Percentiles rank a stretch among this genome's conserved stretches.
Conservation (phyloP, 148 eudicot genomes). For the Rheum nobile region DNA sequence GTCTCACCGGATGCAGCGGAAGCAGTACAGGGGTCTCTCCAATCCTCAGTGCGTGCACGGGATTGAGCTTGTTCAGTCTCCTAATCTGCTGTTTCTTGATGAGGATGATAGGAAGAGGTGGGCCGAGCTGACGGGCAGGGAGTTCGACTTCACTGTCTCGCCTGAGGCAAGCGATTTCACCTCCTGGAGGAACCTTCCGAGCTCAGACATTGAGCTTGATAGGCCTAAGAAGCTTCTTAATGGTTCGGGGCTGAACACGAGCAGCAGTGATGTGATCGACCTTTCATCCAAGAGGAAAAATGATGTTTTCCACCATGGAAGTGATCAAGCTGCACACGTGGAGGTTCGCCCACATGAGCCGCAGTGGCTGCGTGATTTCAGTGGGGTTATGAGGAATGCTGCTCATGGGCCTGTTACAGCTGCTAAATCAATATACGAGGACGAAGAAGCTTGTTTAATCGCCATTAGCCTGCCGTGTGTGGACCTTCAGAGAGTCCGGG, state of each 20-base stretch:
- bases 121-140: conserved; percentile 57
- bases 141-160: conserved; percentile 41
- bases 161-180: conserved; percentile 57
- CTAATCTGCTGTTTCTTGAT: conserved; percentile 39
- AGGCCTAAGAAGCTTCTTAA: conserved; percentile 52
- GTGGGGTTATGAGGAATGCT: conserved; percentile 59
- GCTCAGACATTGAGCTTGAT: conserved; percentile 61
- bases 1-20: conserved; percentile 82
- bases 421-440: conserved; percentile 70
- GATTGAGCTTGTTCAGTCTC: conserved; percentile 48
- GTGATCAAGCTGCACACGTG: conserved; percentile 26
- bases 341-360: conserved; percentile 36
- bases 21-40: conserved; percentile 68
- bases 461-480: conserved; percentile 50
- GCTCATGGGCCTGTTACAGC: conserved; percentile 57
- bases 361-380: conserved; percentile 47
- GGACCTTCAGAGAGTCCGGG: conserved; percentile 57
- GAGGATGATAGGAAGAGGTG: conserved; percentile 72
- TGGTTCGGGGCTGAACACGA: conserved; percentile 51
- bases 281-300: conserved; percentile 49
- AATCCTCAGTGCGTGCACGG: conserved; percentile 75
- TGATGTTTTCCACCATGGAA: conserved; percentile 13
- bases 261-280: conserved; percentile 36
- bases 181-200: conserved; percentile 68
- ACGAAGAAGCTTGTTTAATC: conserved; percentile 53